Evolutionary conservation across 2,329 filamentous ascomycete species (phyloP).

Genomic region (Cylindrodendrum hubeiense): DNA sequence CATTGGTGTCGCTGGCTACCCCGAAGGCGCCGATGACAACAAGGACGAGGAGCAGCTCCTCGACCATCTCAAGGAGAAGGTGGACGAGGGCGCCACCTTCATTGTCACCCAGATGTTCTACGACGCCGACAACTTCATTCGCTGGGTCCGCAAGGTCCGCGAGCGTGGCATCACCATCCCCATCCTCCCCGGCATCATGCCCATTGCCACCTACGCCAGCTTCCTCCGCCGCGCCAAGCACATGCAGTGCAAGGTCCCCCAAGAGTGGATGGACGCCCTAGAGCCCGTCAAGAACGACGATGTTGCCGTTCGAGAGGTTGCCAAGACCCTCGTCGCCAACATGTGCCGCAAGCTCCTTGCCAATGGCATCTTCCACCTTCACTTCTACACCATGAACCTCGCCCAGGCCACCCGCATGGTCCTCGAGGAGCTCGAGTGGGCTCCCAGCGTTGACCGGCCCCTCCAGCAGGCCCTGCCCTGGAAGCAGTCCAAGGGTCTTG

Average conservation of each 20-base stretch:
- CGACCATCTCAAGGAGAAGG: slow-evolving; percentile 95
- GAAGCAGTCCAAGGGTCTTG: slow-evolving; percentile 92
- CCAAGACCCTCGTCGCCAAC: slow-evolving; percentile 86
- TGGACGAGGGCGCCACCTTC: slow-evolving; percentile 92
- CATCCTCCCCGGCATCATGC: slow-evolving; percentile 89
- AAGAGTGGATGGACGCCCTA: slow-evolving; percentile 82
- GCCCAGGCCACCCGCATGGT: slow-evolving; percentile 95
- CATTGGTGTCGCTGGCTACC: slow-evolving; percentile 96
- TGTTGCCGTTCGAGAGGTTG: slow-evolving; percentile 88
- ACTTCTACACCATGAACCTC: slow-evolving; percentile 99
- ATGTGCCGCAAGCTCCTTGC: slow-evolving; percentile 90
- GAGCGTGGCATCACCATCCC: slow-evolving; percentile 86
- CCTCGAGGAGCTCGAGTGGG: slow-evolving; percentile 87
- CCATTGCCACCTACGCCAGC: slow-evolving; percentile 92
- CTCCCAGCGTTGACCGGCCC: slow-evolving; percentile 82
- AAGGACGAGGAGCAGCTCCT: slow-evolving; percentile 86
- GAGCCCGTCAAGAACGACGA: slow-evolving; percentile 98
- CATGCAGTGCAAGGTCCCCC: slow-evolving; percentile 87
- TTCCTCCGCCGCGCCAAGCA: slow-evolving; percentile 92
- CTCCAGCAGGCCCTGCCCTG: slow-evolving; percentile 93
- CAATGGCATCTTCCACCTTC: slow-evolving; percentile 86
- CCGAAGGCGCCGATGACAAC: slow-evolving; percentile 95
- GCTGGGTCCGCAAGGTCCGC: slow-evolving; percentile 89
- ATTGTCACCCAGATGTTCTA: slow-evolving; percentile 99
- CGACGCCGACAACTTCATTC: slow-evolving; percentile 93